phyloP scores from a whole-genome alignment of 106 monocot genomes.

The Apostasia ramifera region DNA sequence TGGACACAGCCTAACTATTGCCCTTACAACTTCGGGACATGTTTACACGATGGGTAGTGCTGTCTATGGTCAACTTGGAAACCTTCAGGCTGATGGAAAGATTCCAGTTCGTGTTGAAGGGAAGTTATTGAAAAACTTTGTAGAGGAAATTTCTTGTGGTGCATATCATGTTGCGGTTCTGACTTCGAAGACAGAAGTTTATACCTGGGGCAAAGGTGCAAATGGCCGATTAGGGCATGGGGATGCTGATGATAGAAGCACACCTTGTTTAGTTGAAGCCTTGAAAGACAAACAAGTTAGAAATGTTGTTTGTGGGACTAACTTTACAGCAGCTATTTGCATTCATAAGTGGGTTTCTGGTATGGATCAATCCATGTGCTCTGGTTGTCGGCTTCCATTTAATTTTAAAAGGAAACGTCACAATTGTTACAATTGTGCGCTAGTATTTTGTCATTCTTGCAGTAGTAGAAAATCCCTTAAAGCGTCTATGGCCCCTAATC shows the following conservation, averaged over 20 bases:
- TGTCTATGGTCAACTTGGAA: conserved; percentile 85
- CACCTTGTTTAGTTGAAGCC: conserved; percentile 63
- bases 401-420: conserved; percentile 98
- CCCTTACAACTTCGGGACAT: conserved; percentile 66
- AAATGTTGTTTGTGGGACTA: conserved; percentile 62
- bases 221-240: conserved; percentile 77
- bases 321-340: conserved; percentile 77
- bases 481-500: conserved; percentile 93
- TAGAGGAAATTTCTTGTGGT: conserved; percentile 73
- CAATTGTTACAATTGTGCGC: conserved; percentile 98
- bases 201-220: conserved; percentile 88
- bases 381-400: conserved; percentile 86
- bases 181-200: conserved; percentile 82
- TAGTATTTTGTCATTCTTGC: conserved; percentile 92
- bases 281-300: conserved; percentile 83
- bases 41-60: conserved; percentile 77
- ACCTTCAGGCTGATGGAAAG: conserved; percentile 63
- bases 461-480: conserved; percentile 90
- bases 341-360: conserved; percentile 80
- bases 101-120: conserved; percentile 63
- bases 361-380: conserved; percentile 90
- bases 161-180: conserved; percentile 78
- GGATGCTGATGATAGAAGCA: conserved; percentile 56
- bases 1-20: conserved; percentile 76
- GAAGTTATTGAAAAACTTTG: conserved; percentile 59